Percentiles rank a stretch among this genome's conserved stretches.
phyloP scores from a whole-genome alignment of 1,139 yeast genomes.

The Eremothecium gossypii region DNA sequence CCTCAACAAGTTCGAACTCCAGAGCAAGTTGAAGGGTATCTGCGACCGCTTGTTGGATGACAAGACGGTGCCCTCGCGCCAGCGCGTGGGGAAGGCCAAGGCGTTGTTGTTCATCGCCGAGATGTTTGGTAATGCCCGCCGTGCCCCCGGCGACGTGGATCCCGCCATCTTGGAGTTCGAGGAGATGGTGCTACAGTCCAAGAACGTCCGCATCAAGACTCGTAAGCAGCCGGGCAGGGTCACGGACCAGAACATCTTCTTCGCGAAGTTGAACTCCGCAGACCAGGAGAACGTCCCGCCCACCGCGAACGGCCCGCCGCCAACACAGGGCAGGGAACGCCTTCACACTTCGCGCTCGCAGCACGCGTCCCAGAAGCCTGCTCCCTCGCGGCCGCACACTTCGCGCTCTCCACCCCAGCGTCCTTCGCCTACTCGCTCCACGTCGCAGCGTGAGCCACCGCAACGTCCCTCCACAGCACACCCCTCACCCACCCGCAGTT shows the following conservation, averaged over 20 bases:
- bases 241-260: too few species aligned
- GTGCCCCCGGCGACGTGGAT: conserved; percentile 63
- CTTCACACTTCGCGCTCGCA: too few species aligned
- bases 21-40: conserved; percentile 56
- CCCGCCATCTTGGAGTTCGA: conserved; percentile 42
- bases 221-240: conserved; percentile 1
- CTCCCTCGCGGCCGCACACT: not conserved
- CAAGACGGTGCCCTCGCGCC: conserved; percentile 42
- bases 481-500: not conserved
- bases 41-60: conserved; percentile 53
- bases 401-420: too few species aligned
- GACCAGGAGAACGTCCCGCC: too few species aligned
- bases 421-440: too few species aligned
- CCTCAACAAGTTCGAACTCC: conserved; percentile 63
- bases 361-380: not conserved
- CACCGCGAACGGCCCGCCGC: too few species aligned
- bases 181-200: conserved; percentile 63
- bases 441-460: too few species aligned
- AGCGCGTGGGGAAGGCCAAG: conserved; percentile 49
- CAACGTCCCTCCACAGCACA: conserved; percentile 3
- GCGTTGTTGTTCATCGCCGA: conserved; percentile 51
- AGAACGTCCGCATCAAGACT: conserved; percentile 36
- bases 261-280: too few species aligned
- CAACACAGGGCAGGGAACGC: too few species aligned
- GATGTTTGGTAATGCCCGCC: conserved; percentile 43